These are phyloP conservation scores for Polytrichum formosum DNA, from an alignment of 225 moss, liverwort and hornwort genomes.

Conservation along the genomic window DNA sequence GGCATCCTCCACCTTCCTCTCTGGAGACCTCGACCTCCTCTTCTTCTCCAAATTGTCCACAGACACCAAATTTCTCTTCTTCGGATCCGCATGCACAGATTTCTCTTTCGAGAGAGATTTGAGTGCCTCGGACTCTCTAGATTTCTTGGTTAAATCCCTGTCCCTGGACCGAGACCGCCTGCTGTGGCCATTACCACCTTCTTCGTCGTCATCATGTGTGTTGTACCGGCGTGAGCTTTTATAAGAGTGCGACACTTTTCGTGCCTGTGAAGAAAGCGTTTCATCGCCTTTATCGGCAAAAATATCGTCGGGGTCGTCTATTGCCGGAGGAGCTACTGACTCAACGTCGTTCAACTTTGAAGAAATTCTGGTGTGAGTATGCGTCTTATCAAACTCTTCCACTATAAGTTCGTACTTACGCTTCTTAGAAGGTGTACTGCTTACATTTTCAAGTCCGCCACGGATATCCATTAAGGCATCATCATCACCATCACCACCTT, in stretches of 20 bases:
- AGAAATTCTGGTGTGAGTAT: neutral
- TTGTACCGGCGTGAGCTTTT: neutral
- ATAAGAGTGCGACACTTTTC: slow-evolving; percentile 1
- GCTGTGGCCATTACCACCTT: neutral
- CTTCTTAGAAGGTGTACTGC: neutral
- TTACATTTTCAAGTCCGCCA: neutral
- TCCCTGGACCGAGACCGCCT: slow-evolving; percentile 10
- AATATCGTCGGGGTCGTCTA: neutral
- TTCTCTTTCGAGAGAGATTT: slow-evolving; percentile 14
- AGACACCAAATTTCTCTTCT: slow-evolving; percentile 52
- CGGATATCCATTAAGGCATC: neutral
- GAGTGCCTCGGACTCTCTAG: neutral
- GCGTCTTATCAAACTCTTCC: neutral
- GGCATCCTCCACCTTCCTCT: slow-evolving; percentile 21
- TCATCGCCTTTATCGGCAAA: neutral
- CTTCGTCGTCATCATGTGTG: neutral
- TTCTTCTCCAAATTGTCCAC: slow-evolving; percentile 42
- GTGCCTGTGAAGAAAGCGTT: neutral
- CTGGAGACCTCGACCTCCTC: slow-evolving; percentile 40
- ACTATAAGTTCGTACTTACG: slow-evolving; percentile 2
- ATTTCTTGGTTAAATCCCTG: neutral
- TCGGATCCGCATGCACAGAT: slow-evolving; percentile 7
- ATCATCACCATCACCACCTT: neutral
- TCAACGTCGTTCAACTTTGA: neutral
- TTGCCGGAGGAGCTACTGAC: neutral